Base-by-base conservation (phyloP, 169 alveolate species). In the Neospora caninum region DNA sequence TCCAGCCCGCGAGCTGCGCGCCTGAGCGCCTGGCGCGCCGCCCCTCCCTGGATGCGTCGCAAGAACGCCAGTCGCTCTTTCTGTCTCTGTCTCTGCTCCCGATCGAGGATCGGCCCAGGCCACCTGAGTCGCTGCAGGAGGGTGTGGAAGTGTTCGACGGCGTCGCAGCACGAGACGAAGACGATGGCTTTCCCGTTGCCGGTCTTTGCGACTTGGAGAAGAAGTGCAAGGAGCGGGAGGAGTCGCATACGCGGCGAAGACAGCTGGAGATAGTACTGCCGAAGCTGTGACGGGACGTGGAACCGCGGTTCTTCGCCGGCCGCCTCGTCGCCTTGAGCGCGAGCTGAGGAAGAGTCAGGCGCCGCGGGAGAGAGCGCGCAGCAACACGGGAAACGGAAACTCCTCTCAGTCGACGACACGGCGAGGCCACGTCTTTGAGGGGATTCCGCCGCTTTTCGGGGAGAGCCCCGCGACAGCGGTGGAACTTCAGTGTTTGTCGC, bases 151-250 rank as follows among this genome's bases (percentile, higher is more conserved):
- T 39, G 70, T 27, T 93, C 95, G 43, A 93, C 95, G 36, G 80
- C 64, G 29, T 91, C 86, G 86, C 95, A 93, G 86, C 86, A 83
- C 45, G 93, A 87, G 27, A 88, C 39, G 38, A 93, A 93, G 49
- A 93, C 93, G 27, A 93, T 31, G 41, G 88, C 73, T 38, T 88
- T 93, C 39, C 92, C 92, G 34, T 38, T 49, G 39, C 80, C 54
- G 9, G 36, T 73, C 42, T 91, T 83, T 27, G 94, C 91, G n/a
- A 49, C 34, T 80, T 91, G 38, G 25, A 87, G 93, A 29, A 93
- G 84, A 1, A 86, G 73, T 9, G 95, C 87, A 10, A 93, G 80
- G 54, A 93, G 88, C 34, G 73, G 92, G 41, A 88, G 88, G 53
- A 88, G 91, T 4, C 93, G 93, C 58, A 83, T 64, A 45, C 73